Evolutionary conservation across 306 rosid species (phyloP).

Genomic region (Astragalus glycyphyllos): DNA sequence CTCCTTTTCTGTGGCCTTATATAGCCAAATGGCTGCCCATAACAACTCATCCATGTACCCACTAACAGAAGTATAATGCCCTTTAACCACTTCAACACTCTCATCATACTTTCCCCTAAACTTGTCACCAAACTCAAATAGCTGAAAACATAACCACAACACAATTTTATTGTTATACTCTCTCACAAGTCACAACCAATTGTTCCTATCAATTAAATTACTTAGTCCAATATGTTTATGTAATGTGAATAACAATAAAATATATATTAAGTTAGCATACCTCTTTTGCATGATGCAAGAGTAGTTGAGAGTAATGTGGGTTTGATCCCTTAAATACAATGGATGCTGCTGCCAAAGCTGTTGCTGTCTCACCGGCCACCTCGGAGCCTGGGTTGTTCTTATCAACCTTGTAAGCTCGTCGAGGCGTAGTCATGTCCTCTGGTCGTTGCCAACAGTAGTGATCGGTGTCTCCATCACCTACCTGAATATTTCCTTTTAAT

Average conservation of each 20-base stretch:
- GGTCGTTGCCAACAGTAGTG: constrained; percentile 97
- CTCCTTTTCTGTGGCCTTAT: constrained; percentile 64
- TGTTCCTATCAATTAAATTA: neutral
- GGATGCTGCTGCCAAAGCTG: constrained; percentile 80
- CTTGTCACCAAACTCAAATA: constrained; percentile 85
- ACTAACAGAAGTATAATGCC: constrained; percentile 74
- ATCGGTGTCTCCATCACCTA: constrained; percentile 82
- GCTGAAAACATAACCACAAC: constrained; percentile 48
- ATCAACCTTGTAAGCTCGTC: constrained; percentile 72
- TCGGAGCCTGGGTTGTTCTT: constrained; percentile 75
- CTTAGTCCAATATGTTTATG: neutral
- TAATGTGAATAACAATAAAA: neutral
- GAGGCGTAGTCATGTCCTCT: constrained; percentile 86
- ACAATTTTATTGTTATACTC: neutral
- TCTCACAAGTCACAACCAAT: neutral
- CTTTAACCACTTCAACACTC: constrained; percentile 66
- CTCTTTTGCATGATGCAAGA: constrained; percentile 79
- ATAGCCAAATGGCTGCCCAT: constrained; percentile 87
- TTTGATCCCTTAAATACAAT: constrained; percentile 71
- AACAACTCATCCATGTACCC: constrained; percentile 90
- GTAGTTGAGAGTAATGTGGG: constrained; percentile 79
- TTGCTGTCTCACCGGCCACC: constrained; percentile 73
- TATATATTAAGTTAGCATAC: constrained; percentile 44
- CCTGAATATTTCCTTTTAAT: constrained; percentile 48
- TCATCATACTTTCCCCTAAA: constrained; percentile 77